Conservation (phyloP, 139 green algal genomes). For the Chloropicon primus region DNA sequence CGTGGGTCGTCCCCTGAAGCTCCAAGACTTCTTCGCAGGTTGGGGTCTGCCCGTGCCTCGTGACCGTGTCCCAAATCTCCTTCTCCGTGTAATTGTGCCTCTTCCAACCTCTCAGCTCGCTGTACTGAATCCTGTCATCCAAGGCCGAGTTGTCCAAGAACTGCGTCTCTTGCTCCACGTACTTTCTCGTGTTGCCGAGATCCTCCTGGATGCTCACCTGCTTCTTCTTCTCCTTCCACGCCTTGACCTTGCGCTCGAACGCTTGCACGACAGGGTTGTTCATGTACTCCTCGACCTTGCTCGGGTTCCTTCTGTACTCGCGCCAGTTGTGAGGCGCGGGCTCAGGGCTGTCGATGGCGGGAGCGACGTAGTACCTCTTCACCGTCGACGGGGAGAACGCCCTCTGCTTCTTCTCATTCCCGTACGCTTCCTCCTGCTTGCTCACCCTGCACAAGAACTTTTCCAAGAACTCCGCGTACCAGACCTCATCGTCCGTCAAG, state of each 20-base stretch:
- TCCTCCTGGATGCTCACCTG: background rate
- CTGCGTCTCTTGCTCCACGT: background rate
- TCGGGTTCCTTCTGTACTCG: background rate
- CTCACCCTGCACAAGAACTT: background rate
- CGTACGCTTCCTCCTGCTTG: background rate
- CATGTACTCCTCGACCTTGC: background rate
- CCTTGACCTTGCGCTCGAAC: background rate
- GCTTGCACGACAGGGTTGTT: background rate
- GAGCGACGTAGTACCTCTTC: background rate
- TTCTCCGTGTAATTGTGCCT: background rate
- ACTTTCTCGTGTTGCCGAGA: background rate
- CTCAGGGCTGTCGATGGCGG: background rate
- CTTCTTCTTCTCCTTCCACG: background rate
- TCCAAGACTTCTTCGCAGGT: background rate
- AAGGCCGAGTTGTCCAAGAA: background rate
- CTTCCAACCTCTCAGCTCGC: background rate
- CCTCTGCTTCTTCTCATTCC: background rate
- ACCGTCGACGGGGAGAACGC: background rate
- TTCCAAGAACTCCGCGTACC: background rate
- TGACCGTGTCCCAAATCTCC: background rate
- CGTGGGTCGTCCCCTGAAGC: background rate
- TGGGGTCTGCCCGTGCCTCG: background rate
- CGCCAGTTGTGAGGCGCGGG: background rate
- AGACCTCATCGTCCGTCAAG: background rate
- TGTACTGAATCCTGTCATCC: background rate